A percentile compares a stretch with the other conserved stretches of the same genome.
phyloP scores from a whole-genome alignment of 179 eudicot species.

The Corrigiola litoralis region DNA sequence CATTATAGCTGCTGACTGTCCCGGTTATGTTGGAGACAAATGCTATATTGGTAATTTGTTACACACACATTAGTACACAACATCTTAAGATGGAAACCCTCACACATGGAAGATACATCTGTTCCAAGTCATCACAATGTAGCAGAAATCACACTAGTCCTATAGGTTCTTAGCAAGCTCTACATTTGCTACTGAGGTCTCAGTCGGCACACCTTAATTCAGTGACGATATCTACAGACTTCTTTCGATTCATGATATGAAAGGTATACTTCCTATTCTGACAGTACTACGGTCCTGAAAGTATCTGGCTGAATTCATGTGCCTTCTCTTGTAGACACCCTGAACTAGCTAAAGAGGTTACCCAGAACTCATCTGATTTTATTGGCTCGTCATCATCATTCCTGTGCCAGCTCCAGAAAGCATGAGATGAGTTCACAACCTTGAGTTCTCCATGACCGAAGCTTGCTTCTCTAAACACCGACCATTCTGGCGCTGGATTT shows the following conservation, averaged over 20 bases:
- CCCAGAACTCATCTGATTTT: conserved; percentile 73
- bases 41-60: too few relatives aligned
- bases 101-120: not conserved
- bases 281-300: conserved; percentile 35
- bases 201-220: too few relatives aligned
- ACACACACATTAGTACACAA: not conserved
- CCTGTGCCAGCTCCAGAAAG: conserved; percentile 97
- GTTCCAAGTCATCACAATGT: not conserved
- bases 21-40: too few relatives aligned
- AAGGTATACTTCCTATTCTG: not conserved
- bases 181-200: not conserved
- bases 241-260: not conserved
- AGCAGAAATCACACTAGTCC: not conserved
- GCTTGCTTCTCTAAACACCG: conserved; percentile 94
- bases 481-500: conserved; percentile 81
- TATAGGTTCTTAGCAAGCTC: not conserved
- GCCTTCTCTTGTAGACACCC: conserved; percentile 48
- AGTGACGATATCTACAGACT: too few relatives aligned
- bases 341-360: conserved; percentile 66
- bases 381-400: conserved; percentile 90
- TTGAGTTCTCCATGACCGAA: conserved; percentile 95
- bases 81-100: not conserved
- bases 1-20: too few relatives aligned
- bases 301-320: conserved; percentile 42
- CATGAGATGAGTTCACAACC: conserved; percentile 69